Evolutionary conservation across 805 yeast genomes (phyloP).

Genomic region (Candida insectorum): DNA sequence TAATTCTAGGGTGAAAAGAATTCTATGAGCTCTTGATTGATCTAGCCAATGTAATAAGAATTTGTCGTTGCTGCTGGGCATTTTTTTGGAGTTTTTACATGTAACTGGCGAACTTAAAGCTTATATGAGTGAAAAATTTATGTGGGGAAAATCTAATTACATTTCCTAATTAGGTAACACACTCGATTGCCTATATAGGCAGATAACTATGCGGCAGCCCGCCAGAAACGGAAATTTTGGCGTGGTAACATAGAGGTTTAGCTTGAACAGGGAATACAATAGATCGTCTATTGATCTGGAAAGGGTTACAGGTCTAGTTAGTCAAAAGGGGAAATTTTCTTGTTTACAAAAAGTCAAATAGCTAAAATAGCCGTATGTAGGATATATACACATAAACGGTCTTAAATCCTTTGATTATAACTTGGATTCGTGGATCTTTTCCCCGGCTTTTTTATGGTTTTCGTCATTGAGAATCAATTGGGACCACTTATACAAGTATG

Average conservation of each 20-base stretch:
- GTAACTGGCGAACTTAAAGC: neutral
- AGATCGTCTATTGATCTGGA: no score
- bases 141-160: conserved; percentile 8
- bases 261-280: no score
- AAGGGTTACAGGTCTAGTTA: no score
- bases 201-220: no score
- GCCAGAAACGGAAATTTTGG: no score
- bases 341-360: no score
- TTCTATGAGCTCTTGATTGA: conserved; percentile 57
- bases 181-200: no score
- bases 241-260: no score
- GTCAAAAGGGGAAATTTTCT: no score
- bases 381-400: no score
- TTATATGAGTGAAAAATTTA: neutral
- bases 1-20: conserved; percentile 64
- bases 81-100: conserved; percentile 2
- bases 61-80: conserved; percentile 12
- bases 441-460: conserved; percentile 4
- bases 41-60: conserved; percentile 35
- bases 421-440: conserved; percentile 3
- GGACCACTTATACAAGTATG: conserved; percentile 23
- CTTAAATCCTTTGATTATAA: no score
- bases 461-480: conserved; percentile 8
- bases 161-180: conserved; percentile 10
- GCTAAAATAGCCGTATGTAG: no score